Evolutionary conservation across 495 filamentous ascomycete genomes (phyloP).

Genomic region (Hypoxylon intermedium): DNA sequence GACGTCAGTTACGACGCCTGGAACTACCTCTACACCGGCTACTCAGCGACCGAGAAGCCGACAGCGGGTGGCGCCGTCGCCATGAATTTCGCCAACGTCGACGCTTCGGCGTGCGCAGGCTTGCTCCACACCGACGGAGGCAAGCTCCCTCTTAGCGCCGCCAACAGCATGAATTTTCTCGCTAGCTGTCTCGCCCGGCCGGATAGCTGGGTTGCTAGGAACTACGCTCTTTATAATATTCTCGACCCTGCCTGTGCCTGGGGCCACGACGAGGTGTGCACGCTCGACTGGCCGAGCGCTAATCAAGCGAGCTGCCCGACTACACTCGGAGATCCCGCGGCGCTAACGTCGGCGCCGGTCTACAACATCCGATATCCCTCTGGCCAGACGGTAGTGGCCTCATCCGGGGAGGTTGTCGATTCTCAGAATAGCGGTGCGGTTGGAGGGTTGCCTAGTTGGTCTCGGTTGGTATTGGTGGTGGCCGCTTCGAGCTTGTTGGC

Average conservation of each 20-base stretch:
- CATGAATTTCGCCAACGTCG: conserved; percentile 51
- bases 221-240: conserved; percentile 55
- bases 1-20: conserved; percentile 60
- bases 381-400: conserved; percentile 50
- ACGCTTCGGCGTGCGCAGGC: conserved; percentile 45
- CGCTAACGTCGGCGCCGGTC: conserved; percentile 48
- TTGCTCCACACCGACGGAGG: conserved; percentile 50
- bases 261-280: conserved; percentile 54
- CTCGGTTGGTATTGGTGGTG: conserved; percentile 11
- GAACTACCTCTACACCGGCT: conserved; percentile 57
- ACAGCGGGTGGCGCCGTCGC: conserved; percentile 51
- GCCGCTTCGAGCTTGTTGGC: conserved; percentile 6
- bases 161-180: conserved; percentile 60
- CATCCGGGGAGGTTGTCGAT: conserved; percentile 45
- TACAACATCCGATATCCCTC: conserved; percentile 57
- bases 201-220: conserved; percentile 52
- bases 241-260: conserved; percentile 52
- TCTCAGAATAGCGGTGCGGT: conserved; percentile 9
- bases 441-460: conserved; percentile 8
- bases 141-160: conserved; percentile 56
- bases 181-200: conserved; percentile 50
- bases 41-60: conserved; percentile 52
- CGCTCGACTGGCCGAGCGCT: conserved; percentile 53
- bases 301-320: conserved; percentile 54
- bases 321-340: conserved; percentile 45